Conservation (phyloP, 2,329 filamentous ascomycete species). For the Myriosclerotinia curreyana region DNA sequence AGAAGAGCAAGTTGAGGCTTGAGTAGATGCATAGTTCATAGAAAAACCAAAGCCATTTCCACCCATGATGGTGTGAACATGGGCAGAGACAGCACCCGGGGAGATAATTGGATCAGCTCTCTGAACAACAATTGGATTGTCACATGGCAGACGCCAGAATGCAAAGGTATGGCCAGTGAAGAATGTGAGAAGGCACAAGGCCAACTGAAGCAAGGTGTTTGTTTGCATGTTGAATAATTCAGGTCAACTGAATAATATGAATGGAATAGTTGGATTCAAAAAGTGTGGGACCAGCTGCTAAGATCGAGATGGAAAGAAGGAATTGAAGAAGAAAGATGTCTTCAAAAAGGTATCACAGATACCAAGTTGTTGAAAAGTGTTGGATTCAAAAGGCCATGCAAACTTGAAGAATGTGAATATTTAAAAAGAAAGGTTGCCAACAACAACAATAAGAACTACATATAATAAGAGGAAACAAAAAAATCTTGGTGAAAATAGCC, state of each 20-base stretch:
- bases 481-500: conserved; percentile 2
- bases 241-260: background rate
- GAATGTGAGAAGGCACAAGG: conserved; percentile 15
- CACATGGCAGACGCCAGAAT: conserved; percentile 48
- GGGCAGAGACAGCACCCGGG: conserved; percentile 51
- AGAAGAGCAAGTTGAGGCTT: conserved; percentile 57
- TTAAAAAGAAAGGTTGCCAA: background rate
- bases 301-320: conserved; percentile 1
- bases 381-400: conserved; percentile 2
- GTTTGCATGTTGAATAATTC: conserved; percentile 4
- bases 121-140: conserved; percentile 43
- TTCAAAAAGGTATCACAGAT: conserved; percentile 3
- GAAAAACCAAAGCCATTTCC: conserved; percentile 58
- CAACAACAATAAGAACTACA: background rate
- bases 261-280: background rate
- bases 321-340: background rate
- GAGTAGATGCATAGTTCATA: conserved; percentile 53
- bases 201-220: conserved; percentile 1
- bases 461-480: background rate
- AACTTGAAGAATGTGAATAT: background rate
- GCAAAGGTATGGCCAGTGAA: conserved; percentile 36
- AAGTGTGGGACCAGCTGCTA: conserved; percentile 5
- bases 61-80: conserved; percentile 61
- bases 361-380: background rate
- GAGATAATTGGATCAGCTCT: conserved; percentile 58